Base-by-base conservation (phyloP, 164 flowering plant species). In the Stephania yunnanensis region DNA sequence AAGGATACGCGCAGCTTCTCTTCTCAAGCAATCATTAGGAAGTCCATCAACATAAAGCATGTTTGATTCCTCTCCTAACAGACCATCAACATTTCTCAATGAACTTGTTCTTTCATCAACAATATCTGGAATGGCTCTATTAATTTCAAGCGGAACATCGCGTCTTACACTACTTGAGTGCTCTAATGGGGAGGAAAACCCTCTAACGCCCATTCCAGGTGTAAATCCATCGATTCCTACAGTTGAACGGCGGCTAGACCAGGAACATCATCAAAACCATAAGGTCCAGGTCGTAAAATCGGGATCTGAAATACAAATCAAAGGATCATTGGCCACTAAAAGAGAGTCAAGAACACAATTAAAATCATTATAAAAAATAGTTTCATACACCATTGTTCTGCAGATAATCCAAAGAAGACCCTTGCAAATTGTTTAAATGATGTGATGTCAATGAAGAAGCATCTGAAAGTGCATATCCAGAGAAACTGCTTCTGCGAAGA, bases 1-100 rank as follows among this genome's bases (percentile, higher is more conserved):
- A 85, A 88, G 93, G 96, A 91, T 91, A 91, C 96, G 91, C 6
- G 89, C 84, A 70, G 87, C 88, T 86, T 91, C 96, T 81, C 96
- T 87, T 84, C 96, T 85, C 15, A 92, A 86, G 80, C 93, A 90
- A 71, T 90, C 92, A 72, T 70, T 82, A 36, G 95, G 95, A 71
- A 91, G 93, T 52, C 93, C 92, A 79, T 84, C 88, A 22, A 91
- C 92, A 84, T 89, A 91, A 46, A 89, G 84, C 73, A 87, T 69
- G 65, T 84, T 89, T 9, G 92, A 86, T 65, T 84, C 91, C 64
- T 80, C 84, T 44, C 53, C 72, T 55, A 76, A n/a, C 13, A 63
- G 79, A 20, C 79, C 80, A 69, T 82, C 85, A 68, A 55, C 73
- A 74, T 80, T 86, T 71, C 79, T 80, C 30, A 78, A 17, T 17